Base-by-base conservation (phyloP, 805 yeast species). In the Suhomyces xylopsoci region DNA sequence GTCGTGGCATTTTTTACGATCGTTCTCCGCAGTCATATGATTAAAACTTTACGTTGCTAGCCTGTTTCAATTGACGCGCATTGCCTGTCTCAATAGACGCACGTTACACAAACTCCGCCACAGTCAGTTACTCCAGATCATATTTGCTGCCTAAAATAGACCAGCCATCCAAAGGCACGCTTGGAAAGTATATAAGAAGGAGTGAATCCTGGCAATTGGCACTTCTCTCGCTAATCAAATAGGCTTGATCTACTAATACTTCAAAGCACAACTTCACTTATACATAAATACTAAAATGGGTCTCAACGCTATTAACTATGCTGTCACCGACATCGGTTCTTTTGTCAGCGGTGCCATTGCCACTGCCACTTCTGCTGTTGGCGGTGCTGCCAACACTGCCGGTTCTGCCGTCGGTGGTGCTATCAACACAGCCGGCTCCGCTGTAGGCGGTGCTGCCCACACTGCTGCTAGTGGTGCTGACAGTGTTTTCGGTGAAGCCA, bases 281-380 rank as follows among this genome's bases (percentile, higher is more conserved):
- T 14, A 17, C 42, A 38, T 4, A 38, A 7, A 9, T 12, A 38
- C 24, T 17, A 38, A 49, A 53, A 62, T 62, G 65, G 63, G 62
- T 54, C 34, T 65, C 50, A 67, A 67, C 69, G 73, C 73, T 48
- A 63, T 66, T 50, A 56, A 69, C 36, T 66, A 52, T 61, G 71
- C 69, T 46, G 67, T 66, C 45, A 40, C 55, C 10, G 53, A 51
- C 42, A 22, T 47, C 28, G 52, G 44, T 40, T 45, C 49, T 15
- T 24, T 19, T 25, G 30, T 51, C 22, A 17, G 47, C 7, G 55
- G 55, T 28, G 62, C 58, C 38, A 51, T 48, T n/a, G 45, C 45
- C 42, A 47, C 52, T 20, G 58, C 54, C 38, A 48, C 54, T 38
- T 46, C 55, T 32, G 56, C 51, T 26, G 57, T 50, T 25, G 59